Percentiles rank a stretch among this genome's conserved stretches.
Evolutionary conservation across 495 filamentous ascomycete species (phyloP).

Genomic region (Jackrogersella multiformis): DNA sequence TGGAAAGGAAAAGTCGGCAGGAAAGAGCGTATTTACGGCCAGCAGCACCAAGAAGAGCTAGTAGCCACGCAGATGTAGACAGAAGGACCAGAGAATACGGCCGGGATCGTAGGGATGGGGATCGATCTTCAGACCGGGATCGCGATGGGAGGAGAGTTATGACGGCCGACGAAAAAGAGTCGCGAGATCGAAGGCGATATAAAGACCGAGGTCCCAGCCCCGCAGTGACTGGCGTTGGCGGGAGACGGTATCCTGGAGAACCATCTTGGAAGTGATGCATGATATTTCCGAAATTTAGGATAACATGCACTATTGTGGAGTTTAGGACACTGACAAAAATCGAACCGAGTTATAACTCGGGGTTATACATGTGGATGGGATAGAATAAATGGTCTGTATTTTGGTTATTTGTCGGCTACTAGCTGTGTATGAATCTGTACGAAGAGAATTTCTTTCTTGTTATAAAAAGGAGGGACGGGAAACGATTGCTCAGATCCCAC

Average conservation of each 20-base stretch:
- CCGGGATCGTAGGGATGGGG: constrained; percentile 44
- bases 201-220: constrained; percentile 45
- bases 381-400: neutral
- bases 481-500: neutral
- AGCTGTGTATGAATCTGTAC: neutral
- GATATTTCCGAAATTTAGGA: neutral
- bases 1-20: constrained; percentile 39
- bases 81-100: constrained; percentile 43
- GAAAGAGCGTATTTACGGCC: constrained; percentile 47
- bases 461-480: neutral
- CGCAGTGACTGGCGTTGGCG: constrained; percentile 48
- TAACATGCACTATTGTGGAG: constrained; percentile 3
- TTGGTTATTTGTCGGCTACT: neutral
- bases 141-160: constrained; percentile 42
- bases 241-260: constrained; percentile 49
- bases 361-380: neutral
- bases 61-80: constrained; percentile 56
- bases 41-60: constrained; percentile 49
- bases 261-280: constrained; percentile 21
- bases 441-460: neutral
- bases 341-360: neutral
- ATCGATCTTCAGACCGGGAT: constrained; percentile 44
- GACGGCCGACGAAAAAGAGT: constrained; percentile 43
- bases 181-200: constrained; percentile 41
- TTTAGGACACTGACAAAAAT: constrained; percentile 2